phyloP scores from a whole-genome alignment of 306 rosid genomes.

The Rosa persica region DNA sequence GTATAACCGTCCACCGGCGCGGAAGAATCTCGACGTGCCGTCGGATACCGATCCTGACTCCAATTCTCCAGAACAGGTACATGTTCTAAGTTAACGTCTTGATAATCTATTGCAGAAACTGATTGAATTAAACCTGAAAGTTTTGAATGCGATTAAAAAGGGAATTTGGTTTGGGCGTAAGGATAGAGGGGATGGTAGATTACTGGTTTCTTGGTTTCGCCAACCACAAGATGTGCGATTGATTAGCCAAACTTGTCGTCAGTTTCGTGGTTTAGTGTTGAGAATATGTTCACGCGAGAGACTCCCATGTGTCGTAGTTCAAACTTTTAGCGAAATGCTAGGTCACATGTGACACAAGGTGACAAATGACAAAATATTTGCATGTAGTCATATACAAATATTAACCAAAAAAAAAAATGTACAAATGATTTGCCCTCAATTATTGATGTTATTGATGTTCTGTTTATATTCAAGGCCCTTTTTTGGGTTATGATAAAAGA shows the following conservation, averaged over 20 bases:
- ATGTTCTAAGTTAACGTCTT: background rate
- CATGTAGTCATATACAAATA: background rate
- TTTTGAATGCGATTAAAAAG: background rate
- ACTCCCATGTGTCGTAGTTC: background rate
- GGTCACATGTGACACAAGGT: conserved; percentile 4
- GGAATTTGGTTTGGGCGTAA: background rate
- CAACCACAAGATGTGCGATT: background rate
- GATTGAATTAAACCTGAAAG: background rate
- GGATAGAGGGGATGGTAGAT: background rate
- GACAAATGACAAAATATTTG: background rate
- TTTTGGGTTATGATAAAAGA: background rate
- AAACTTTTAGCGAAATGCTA: background rate
- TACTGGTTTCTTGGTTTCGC: background rate
- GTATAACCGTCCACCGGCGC: conserved; percentile 39
- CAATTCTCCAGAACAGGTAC: conserved; percentile 48
- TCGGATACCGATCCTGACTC: conserved; percentile 19
- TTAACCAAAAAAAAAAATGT: background rate
- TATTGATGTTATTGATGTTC: background rate
- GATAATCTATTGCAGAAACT: background rate
- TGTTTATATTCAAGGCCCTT: background rate
- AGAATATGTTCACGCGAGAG: background rate
- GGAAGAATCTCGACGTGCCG: conserved; percentile 19
- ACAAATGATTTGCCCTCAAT: background rate
- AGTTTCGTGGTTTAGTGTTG: background rate
- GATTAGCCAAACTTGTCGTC: background rate